Conservation (phyloP, 2,329 filamentous ascomycete species). For the Ilyonectria mors-panacis region DNA sequence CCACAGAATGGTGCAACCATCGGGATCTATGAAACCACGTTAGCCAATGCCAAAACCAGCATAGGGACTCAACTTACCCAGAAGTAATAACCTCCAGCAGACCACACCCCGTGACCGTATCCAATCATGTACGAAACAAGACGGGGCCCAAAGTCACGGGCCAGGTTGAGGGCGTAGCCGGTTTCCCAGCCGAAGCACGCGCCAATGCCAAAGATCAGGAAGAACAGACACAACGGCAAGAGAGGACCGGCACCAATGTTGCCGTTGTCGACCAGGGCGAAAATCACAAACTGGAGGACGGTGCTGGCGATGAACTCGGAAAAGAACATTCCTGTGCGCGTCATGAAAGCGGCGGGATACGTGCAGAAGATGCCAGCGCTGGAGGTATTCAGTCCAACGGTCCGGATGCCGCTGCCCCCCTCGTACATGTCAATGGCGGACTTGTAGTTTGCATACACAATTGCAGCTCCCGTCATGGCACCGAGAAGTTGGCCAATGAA, state of each 20-base stretch:
- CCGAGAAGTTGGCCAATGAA: constrained; percentile 76
- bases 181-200: constrained; percentile 84
- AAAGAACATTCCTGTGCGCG: constrained; percentile 77
- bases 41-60: constrained; percentile 2
- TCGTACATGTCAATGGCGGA: constrained; percentile 76
- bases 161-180: constrained; percentile 82
- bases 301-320: constrained; percentile 79
- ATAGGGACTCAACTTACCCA: constrained; percentile 65
- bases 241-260: constrained; percentile 70
- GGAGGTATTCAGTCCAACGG: constrained; percentile 70
- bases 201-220: constrained; percentile 81
- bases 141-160: constrained; percentile 79
- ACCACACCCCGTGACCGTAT: constrained; percentile 78
- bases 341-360: constrained; percentile 78
- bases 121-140: constrained; percentile 77
- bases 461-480: constrained; percentile 72
- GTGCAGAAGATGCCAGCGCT: constrained; percentile 82
- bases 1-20: constrained; percentile 81
- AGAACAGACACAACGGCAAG: constrained; percentile 76
- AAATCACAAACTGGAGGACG: constrained; percentile 80
- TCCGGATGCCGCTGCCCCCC: constrained; percentile 72
- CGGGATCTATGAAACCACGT: constrained; percentile 67
- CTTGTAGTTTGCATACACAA: constrained; percentile 75
- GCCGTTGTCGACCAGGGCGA: constrained; percentile 73
- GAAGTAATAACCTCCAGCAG: constrained; percentile 78